These are phyloP conservation scores for Brettanomyces custersianus DNA, from an alignment of 805 yeast species.

Conservation along the genomic window DNA sequence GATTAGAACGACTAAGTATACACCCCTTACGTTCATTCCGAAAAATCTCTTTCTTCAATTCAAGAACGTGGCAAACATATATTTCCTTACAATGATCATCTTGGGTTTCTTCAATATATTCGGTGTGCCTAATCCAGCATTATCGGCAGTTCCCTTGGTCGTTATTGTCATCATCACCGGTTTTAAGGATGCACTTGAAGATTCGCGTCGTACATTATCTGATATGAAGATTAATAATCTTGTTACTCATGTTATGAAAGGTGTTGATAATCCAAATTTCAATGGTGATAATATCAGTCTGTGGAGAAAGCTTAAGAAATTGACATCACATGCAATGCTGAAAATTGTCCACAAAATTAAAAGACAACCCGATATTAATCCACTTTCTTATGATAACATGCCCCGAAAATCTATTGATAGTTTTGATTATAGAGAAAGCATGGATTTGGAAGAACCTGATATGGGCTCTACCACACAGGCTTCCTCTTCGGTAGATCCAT, in stretches of 20 bases:
- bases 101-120: conserved; percentile 71
- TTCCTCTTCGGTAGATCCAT: conserved; percentile 19
- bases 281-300: conserved; percentile 52
- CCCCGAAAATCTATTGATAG: conserved; percentile 24
- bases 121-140: conserved; percentile 73
- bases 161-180: conserved; percentile 72
- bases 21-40: conserved; percentile 83
- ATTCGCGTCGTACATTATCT: conserved; percentile 60
- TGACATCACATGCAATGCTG: conserved; percentile 12
- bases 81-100: conserved; percentile 71
- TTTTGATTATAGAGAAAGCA: conserved; percentile 22
- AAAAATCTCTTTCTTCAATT: conserved; percentile 77
- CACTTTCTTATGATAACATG: conserved; percentile 16
- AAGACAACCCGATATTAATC: conserved; percentile 18
- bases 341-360: conserved; percentile 13
- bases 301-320: conserved; percentile 66
- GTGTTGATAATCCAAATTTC: conserved; percentile 50
- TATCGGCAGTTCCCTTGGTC: conserved; percentile 70
- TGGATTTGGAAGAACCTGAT: background rate
- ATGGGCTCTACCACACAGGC: conserved; percentile 11
- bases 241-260: conserved; percentile 52
- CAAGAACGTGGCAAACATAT: conserved; percentile 81
- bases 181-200: conserved; percentile 73
- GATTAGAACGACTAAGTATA: conserved; percentile 90
- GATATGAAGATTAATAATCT: conserved; percentile 75